phyloP scores from a whole-genome alignment of 73 alveolate species.

The Blepharisma japonicum region DNA sequence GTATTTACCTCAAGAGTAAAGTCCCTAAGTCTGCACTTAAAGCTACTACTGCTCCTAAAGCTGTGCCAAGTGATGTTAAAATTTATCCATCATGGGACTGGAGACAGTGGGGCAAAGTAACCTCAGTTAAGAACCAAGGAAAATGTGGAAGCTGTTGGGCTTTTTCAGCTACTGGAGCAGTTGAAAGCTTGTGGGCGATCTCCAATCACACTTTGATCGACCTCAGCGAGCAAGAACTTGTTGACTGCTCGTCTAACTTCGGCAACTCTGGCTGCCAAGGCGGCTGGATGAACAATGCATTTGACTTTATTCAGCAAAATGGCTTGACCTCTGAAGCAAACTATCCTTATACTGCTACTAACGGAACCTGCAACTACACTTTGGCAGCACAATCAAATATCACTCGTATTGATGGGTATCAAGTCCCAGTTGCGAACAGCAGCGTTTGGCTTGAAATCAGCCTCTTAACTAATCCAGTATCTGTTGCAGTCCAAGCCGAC shows the following conservation, averaged over 20 bases:
- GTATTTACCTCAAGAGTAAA: background rate
- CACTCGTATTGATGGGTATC: background rate
- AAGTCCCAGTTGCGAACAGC: background rate
- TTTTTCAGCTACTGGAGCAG: slow-evolving; percentile 64
- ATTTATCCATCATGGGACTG: slow-evolving; percentile 38
- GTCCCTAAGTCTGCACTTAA: background rate
- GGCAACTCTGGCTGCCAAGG: slow-evolving; percentile 55
- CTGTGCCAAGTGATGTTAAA: background rate
- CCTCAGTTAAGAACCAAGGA: slow-evolving; percentile 69
- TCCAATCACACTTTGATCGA: slow-evolving; percentile 18
- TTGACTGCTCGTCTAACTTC: slow-evolving; percentile 48
- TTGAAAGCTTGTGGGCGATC: slow-evolving; percentile 39
- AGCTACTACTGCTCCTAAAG: background rate
- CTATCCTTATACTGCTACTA: slow-evolving; percentile 50
- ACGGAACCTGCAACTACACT: slow-evolving; percentile 32
- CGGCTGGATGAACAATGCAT: slow-evolving; percentile 43
- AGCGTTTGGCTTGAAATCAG: background rate
- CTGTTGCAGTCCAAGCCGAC: slow-evolving; percentile 41
- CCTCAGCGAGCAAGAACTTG: slow-evolving; percentile 52
- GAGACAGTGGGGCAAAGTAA: slow-evolving; percentile 39
- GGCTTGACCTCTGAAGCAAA: slow-evolving; percentile 40
- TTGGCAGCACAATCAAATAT: background rate
- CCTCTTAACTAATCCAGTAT: slow-evolving; percentile 31
- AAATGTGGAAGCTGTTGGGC: slow-evolving; percentile 89
- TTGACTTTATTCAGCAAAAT: slow-evolving; percentile 15